Base-by-base conservation (phyloP, 2,329 filamentous ascomycete genomes). In the Monosporascus sp. region DNA sequence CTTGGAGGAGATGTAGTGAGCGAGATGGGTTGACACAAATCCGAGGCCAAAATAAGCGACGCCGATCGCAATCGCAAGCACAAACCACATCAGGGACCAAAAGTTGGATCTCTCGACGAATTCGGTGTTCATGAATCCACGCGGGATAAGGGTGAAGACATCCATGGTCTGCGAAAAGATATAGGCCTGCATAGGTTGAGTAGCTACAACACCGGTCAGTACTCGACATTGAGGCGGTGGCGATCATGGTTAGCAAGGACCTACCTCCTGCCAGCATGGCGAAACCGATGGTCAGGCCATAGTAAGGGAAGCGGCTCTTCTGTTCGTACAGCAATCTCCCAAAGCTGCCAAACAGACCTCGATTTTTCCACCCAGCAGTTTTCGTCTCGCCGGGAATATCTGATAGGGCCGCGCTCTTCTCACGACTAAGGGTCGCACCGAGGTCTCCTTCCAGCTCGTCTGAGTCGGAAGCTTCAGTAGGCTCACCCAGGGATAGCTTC, bases 21-120 rank as follows among this genome's bases (percentile, higher is more conserved):
- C 73, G 52, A 81, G 65, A 15, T 70, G 69, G 1, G 73, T 80
- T 2, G 81, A 69, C 4, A 71, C 64, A 46, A 63, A 68, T 0
- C 71, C 73, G 6, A 82, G 68, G 22, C 72, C 53, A 57, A 81
- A 81, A 64, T 87, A 87, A 17, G 75, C 69, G 0, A 79, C 2
- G 2, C 80, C 80, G 9, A 77, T 68, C 9, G 69, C 76, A 5
- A 79, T 71, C 2, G 83, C 84, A 27, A 86, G 70, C 0, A 83
- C 67, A 20, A 82, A 73, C 72, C 84, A 88, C 81, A 88, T 87
- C 54, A 84, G 73, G 0, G 82, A 77, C 81, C 82, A 88, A 64
- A 86, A 87, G 49, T 79, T 74, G 35, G 75, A 76, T 17, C 8
- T 15, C 24, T 25, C 9, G n/a, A 8, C 6, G 24, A 46, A 46